Percentiles rank a stretch among this genome's conserved stretches.
Evolutionary conservation across 345 rosid genomes (phyloP).

Genomic region (Punica granatum): DNA sequence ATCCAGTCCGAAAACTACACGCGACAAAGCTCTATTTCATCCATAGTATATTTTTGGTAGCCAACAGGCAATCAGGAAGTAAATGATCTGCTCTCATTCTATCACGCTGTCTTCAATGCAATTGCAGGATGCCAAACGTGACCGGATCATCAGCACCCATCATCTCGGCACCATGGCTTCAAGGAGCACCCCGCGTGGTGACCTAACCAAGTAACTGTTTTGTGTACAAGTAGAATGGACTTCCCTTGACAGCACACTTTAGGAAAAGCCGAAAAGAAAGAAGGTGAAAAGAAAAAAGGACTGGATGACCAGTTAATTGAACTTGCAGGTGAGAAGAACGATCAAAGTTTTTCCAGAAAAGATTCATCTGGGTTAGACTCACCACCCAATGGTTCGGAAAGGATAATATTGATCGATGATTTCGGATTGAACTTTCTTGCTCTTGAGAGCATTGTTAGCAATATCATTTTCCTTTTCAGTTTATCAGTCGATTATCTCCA

Average conservation of each 20-base stretch:
- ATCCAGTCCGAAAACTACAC: background rate
- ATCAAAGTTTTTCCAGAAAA: background rate
- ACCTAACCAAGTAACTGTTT: background rate
- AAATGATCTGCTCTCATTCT: background rate
- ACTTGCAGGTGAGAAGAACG: background rate
- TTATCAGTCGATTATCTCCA: background rate
- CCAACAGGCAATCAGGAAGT: background rate
- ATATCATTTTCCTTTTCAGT: background rate
- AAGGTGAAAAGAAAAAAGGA: background rate
- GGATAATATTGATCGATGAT: background rate
- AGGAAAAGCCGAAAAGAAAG: too few relatives aligned
- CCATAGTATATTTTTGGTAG: background rate
- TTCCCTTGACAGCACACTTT: background rate
- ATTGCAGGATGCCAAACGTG: background rate
- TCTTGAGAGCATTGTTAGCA: background rate
- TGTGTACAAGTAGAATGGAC: background rate
- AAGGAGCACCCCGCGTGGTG: background rate
- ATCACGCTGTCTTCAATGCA: background rate
- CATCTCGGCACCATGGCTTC: background rate
- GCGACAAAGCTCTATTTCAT: background rate
- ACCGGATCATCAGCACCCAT: background rate
- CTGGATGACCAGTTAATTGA: background rate
- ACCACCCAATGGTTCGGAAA: background rate
- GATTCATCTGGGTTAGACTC: background rate
- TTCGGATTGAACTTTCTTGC: background rate